phyloP scores from a whole-genome alignment of 2,329 filamentous ascomycete species.

The Botrytis cinerea region DNA sequence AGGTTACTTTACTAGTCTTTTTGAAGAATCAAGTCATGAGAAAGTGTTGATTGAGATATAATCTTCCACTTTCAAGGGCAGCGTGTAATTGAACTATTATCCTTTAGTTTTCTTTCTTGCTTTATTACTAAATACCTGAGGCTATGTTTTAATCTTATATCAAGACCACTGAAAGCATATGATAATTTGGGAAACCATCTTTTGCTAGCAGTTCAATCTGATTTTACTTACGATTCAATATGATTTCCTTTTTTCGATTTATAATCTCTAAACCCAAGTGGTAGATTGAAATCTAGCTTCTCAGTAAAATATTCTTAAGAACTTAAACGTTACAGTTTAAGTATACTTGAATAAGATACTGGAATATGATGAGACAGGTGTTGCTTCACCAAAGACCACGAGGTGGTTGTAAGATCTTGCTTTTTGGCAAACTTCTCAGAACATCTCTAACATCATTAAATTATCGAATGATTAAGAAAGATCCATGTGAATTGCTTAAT shows the following conservation, averaged over 20 bases:
- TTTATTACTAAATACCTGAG: rapidly evolving
- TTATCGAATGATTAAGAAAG: background rate
- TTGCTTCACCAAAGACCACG: background rate
- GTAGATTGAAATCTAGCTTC: rapidly evolving
- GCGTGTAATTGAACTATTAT: background rate
- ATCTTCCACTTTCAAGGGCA: background rate
- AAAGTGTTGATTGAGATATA: background rate
- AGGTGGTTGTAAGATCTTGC: background rate
- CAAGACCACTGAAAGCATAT: background rate
- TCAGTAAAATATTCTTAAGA: background rate
- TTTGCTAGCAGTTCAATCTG: background rate
- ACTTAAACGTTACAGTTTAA: background rate
- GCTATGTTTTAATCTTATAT: background rate
- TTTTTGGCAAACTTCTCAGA: background rate
- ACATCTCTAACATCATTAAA: background rate
- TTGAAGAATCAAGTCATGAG: background rate
- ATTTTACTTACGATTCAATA: background rate
- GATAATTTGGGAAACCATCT: background rate
- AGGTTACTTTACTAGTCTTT: background rate
- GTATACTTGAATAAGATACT: background rate
- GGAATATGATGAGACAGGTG: background rate
- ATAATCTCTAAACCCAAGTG: background rate
- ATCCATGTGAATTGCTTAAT: background rate
- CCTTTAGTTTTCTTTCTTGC: background rate
- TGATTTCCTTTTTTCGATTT: background rate